Percentiles rank a stretch among this genome's conserved stretches.
phyloP scores from a whole-genome alignment of 2,329 filamentous ascomycete genomes.

The Pleochaeta shiraiana region DNA sequence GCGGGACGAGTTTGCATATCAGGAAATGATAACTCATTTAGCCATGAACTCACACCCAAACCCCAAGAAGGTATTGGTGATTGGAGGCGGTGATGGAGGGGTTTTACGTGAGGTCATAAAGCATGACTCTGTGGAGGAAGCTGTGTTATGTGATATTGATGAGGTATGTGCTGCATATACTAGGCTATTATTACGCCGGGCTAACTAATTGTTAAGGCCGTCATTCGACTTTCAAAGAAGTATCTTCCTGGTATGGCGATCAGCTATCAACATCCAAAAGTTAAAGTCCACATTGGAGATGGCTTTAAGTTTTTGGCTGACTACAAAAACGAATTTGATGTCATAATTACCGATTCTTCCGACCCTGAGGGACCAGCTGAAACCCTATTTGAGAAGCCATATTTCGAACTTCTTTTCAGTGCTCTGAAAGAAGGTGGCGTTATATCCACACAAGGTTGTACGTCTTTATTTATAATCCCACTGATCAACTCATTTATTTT shows the following conservation, averaged over 20 bases:
- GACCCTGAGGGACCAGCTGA: slow-evolving; percentile 95
- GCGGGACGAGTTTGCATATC: slow-evolving; percentile 97
- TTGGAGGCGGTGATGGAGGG: slow-evolving; percentile 92
- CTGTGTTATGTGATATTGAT: slow-evolving; percentile 94
- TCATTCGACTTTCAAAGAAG: slow-evolving; percentile 96
- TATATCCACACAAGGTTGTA: slow-evolving; percentile 99
- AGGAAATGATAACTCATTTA: slow-evolving; percentile 99
- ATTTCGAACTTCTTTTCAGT: slow-evolving; percentile 83
- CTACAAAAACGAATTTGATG: slow-evolving; percentile 94
- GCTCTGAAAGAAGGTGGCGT: slow-evolving; percentile 90
- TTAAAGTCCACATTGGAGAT: slow-evolving; percentile 81
- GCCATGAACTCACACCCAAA: slow-evolving; percentile 97
- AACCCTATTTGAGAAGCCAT: slow-evolving; percentile 93
- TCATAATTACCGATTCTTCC: slow-evolving; percentile 98
- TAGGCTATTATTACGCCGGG: not conserved
- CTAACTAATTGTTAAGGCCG: slow-evolving; percentile 33
- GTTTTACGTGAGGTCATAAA: slow-evolving; percentile 98
- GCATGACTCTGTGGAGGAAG: slow-evolving; percentile 93
- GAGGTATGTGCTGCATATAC: slow-evolving; percentile 33
- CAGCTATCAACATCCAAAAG: slow-evolving; percentile 85
- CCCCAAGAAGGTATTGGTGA: slow-evolving; percentile 96
- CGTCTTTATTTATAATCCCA: slow-evolving; percentile 40
- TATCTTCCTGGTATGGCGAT: slow-evolving; percentile 88
- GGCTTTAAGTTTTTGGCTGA: slow-evolving; percentile 98
- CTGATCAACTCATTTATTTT: slow-evolving; percentile 2